Evolutionary conservation across 306 rosid genomes (phyloP).

Genomic region (Quercus bicolor): DNA sequence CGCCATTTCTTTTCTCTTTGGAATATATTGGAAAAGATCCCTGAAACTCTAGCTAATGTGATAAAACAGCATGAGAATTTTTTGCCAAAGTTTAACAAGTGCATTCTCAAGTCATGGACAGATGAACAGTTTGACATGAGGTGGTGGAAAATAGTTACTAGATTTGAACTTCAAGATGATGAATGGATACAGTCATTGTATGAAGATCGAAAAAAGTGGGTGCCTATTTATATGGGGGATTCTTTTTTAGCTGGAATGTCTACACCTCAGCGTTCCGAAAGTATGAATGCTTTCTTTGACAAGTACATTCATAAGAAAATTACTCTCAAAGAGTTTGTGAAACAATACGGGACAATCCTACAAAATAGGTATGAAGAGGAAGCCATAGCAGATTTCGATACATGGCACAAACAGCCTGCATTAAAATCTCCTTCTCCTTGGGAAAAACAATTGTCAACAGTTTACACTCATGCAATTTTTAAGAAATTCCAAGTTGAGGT

Average conservation of each 20-base stretch:
- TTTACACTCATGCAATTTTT: conserved; percentile 54
- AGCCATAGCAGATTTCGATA: conserved; percentile 60
- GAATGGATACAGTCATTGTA: conserved; percentile 44
- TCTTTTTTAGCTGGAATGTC: conserved; percentile 58
- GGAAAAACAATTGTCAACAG: conserved; percentile 59
- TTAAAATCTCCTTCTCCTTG: conserved; percentile 61
- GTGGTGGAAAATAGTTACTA: conserved; percentile 56
- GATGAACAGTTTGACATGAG: conserved; percentile 52
- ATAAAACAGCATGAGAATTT: conserved; percentile 44
- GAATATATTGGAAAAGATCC: conserved; percentile 48
- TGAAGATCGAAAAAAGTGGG: conserved; percentile 55
- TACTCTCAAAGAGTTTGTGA: conserved; percentile 50
- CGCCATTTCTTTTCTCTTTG: conserved; percentile 55
- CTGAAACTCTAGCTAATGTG: conserved; percentile 48
- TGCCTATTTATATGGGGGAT: conserved; percentile 47
- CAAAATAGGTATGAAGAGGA: conserved; percentile 60
- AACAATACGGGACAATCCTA: conserved; percentile 50
- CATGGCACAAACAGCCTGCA: conserved; percentile 59
- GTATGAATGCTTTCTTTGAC: conserved; percentile 59
- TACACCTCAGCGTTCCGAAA: conserved; percentile 49
- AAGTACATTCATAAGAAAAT: conserved; percentile 54
- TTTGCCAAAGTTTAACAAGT: conserved; percentile 41
- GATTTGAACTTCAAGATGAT: conserved; percentile 55
- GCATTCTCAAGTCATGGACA: conserved; percentile 50
- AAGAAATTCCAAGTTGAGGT: conserved; percentile 56